phyloP scores from a whole-genome alignment of 2,329 filamentous ascomycete species.

The Talaromyces sp. region DNA sequence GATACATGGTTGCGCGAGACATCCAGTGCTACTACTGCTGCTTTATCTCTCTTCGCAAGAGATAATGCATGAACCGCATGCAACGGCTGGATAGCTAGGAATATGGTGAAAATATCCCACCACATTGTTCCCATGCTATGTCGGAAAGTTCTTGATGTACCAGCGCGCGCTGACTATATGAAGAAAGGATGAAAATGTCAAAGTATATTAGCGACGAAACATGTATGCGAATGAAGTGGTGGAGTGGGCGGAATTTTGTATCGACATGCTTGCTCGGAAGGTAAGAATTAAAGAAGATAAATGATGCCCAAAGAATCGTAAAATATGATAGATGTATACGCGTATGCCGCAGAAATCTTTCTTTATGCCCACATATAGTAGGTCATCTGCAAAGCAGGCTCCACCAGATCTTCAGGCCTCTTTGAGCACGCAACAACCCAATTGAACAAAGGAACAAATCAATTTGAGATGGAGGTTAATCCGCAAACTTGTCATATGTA shows the following conservation, averaged over 20 bases:
- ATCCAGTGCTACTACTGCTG: constrained; percentile 22
- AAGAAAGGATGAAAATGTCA: neutral
- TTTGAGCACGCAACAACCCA: neutral
- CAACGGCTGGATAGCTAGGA: constrained; percentile 23
- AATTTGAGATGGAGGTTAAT: neutral
- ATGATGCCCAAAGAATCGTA: neutral
- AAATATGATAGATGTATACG: constrained; percentile 11
- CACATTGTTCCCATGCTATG: constrained; percentile 22
- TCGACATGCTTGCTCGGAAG: constrained; percentile 9
- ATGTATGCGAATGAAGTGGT: neutral
- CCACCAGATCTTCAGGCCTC: constrained; percentile 9
- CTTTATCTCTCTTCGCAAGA: constrained; percentile 21
- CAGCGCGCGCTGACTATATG: neutral
- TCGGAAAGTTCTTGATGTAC: neutral
- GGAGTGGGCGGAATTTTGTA: neutral
- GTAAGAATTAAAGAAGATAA: neutral
- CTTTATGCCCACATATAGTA: constrained; percentile 7
- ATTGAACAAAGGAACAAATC: neutral
- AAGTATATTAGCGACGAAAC: constrained; percentile 1
- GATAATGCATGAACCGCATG: constrained; percentile 20
- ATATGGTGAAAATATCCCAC: constrained; percentile 24
- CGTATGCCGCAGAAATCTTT: constrained; percentile 1
- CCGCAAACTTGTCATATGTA: constrained; percentile 1
- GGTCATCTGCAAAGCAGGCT: neutral
- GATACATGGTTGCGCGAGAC: constrained; percentile 19